Evolutionary conservation across 2,329 filamentous ascomycete species (phyloP).

Genomic region (Nemania bipapillata): DNA sequence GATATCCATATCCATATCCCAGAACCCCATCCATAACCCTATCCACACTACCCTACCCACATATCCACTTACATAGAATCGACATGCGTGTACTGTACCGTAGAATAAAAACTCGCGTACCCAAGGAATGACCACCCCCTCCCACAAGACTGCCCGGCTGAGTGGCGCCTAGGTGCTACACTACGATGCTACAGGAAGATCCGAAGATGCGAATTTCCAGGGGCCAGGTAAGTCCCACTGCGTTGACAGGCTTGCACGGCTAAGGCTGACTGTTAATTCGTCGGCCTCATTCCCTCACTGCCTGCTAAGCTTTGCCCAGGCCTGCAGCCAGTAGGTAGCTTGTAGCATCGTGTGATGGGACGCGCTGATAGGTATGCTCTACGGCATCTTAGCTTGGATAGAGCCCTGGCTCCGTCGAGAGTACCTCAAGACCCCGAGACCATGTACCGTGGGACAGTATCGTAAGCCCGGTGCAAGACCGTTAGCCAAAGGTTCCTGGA

Average conservation of each 20-base stretch:
- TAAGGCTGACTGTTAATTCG: slow-evolving; percentile 39
- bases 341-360: slow-evolving; percentile 22
- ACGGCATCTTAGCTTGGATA: slow-evolving; percentile 29
- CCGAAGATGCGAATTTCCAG: slow-evolving; percentile 26
- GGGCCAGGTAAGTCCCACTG: slow-evolving; percentile 23
- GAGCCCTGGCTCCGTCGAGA: slow-evolving; percentile 20
- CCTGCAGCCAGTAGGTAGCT: slow-evolving; percentile 12
- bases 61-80: not conserved
- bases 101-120: slow-evolving; percentile 9
- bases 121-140: slow-evolving; percentile 19
- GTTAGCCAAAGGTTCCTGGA: slow-evolving; percentile 15
- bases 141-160: slow-evolving; percentile 8
- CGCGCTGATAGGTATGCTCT: slow-evolving; percentile 24
- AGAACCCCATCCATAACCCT: not conserved
- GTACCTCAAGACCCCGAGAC: slow-evolving; percentile 27
- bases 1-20: too few relatives aligned
- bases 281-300: slow-evolving; percentile 15
- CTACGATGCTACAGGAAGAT: slow-evolving; percentile 14
- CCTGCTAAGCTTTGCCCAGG: slow-evolving; percentile 28
- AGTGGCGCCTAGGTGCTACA: slow-evolving; percentile 14
- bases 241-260: slow-evolving; percentile 20
- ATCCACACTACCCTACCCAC: not conserved
- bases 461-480: slow-evolving; percentile 30
- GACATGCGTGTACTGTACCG: slow-evolving; percentile 11
- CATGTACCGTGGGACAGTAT: slow-evolving; percentile 21